These are phyloP conservation scores for Backusella mclennaniae DNA, from an alignment of 192 early-diverging fungal species.

Conservation along the genomic window DNA sequence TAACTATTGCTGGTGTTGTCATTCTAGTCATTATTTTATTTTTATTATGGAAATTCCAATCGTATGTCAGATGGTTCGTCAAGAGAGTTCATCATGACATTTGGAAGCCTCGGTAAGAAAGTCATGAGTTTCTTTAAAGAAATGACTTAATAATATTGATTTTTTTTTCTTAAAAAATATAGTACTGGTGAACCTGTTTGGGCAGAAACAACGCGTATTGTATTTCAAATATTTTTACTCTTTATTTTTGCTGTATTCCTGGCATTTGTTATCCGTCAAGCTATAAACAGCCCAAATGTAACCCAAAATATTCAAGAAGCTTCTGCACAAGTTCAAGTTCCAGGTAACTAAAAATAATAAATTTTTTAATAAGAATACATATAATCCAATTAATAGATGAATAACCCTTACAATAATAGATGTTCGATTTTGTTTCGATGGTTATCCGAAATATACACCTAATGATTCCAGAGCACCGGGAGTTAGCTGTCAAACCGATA, in stretches of 20 bases:
- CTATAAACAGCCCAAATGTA: constrained; percentile 30
- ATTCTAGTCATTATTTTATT: constrained; percentile 23
- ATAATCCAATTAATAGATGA: neutral
- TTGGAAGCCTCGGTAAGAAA: constrained; percentile 31
- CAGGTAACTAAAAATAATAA: constrained; percentile 15
- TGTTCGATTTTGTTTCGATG: constrained; percentile 39
- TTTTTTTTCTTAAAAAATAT: constrained; percentile 1
- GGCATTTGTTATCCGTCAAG: constrained; percentile 33
- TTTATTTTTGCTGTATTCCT: constrained; percentile 31
- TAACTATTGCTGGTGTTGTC: constrained; percentile 24
- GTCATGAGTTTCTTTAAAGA: neutral
- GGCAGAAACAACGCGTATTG: constrained; percentile 36
- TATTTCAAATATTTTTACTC: constrained; percentile 30
- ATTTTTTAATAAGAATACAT: neutral
- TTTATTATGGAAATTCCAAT: constrained; percentile 28
- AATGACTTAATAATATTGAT: neutral
- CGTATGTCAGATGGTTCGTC: constrained; percentile 24
- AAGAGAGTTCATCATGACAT: constrained; percentile 33
- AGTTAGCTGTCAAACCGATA: constrained; percentile 27
- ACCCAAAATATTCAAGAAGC: constrained; percentile 23
- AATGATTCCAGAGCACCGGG: constrained; percentile 18
- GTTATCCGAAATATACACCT: constrained; percentile 13
- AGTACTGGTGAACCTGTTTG: constrained; percentile 37
- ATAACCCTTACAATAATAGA: constrained; percentile 5
- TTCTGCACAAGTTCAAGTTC: constrained; percentile 23